Conservation (phyloP, 257 asterid genomes). For the Anisodus tanguticus region DNA sequence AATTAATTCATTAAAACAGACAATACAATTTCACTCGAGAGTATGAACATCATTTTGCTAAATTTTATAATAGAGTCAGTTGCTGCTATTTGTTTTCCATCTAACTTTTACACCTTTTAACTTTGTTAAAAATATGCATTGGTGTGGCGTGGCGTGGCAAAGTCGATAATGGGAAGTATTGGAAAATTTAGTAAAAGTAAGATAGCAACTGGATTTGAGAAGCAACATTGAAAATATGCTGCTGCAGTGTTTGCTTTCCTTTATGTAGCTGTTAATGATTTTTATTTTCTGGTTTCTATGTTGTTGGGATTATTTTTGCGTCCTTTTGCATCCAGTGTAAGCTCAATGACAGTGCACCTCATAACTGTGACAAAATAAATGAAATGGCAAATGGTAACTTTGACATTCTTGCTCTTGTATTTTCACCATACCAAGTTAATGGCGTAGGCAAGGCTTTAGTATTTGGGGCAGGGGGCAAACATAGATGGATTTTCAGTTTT, state of each 20-base stretch:
- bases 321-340: neutral
- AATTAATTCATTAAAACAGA: too few species aligned
- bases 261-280: neutral
- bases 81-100: neutral
- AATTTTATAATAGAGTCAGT: neutral
- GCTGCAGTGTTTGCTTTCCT: neutral
- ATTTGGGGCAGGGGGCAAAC: neutral
- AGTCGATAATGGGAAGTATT: neutral
- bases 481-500: neutral
- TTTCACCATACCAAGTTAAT: neutral
- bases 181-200: neutral
- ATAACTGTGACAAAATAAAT: neutral
- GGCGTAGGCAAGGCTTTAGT: neutral
- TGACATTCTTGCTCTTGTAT: constrained; percentile 13
- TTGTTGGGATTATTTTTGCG: neutral
- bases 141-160: neutral
- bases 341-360: neutral
- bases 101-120: neutral
- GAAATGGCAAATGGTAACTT: neutral
- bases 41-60: neutral
- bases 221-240: neutral
- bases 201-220: neutral
- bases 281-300: neutral
- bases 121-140: neutral
- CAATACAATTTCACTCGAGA: neutral